These are phyloP conservation scores for Candida bentonensis DNA, from an alignment of 805 yeast genomes.

Conservation along the genomic window DNA sequence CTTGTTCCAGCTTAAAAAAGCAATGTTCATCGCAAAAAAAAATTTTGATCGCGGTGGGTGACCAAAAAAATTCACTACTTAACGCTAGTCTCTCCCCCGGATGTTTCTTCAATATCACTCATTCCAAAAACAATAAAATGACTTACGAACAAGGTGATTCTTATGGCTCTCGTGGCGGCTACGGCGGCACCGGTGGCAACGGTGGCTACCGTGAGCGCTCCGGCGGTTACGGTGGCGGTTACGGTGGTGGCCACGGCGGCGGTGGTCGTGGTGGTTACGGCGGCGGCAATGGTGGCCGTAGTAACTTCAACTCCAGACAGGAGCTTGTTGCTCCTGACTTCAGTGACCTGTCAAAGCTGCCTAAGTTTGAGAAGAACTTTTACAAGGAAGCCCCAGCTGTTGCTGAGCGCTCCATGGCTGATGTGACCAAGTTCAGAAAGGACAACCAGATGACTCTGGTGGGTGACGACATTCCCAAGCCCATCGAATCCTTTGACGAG, in stretches of 20 bases:
- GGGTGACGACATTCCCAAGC: conserved; percentile 86
- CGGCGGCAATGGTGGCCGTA: conserved; percentile 14
- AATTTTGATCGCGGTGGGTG: background rate
- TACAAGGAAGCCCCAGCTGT: conserved; percentile 78
- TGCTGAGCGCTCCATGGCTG: conserved; percentile 56
- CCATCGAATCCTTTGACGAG: conserved; percentile 84
- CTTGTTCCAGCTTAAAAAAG: too few relatives aligned
- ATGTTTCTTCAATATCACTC: background rate
- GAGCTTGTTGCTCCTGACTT: conserved; percentile 2
- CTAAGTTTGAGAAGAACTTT: conserved; percentile 89
- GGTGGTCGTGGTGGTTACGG: conserved; percentile 28
- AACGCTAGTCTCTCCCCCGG: background rate
- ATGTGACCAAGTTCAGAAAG: conserved; percentile 62
- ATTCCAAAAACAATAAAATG: background rate
- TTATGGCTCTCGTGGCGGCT: conserved; percentile 1
- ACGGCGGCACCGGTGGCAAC: background rate
- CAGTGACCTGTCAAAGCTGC: conserved; percentile 63
- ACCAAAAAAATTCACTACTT: background rate
- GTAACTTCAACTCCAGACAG: conserved; percentile 21
- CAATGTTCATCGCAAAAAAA: background rate
- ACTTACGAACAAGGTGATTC: background rate
- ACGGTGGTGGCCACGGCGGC: conserved; percentile 27
- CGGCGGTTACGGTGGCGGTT: conserved; percentile 33
- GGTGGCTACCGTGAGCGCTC: background rate
- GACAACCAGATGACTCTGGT: conserved; percentile 72